phyloP scores from a whole-genome alignment of 164 flowering plant species.

The Magnolia changhungtana region DNA sequence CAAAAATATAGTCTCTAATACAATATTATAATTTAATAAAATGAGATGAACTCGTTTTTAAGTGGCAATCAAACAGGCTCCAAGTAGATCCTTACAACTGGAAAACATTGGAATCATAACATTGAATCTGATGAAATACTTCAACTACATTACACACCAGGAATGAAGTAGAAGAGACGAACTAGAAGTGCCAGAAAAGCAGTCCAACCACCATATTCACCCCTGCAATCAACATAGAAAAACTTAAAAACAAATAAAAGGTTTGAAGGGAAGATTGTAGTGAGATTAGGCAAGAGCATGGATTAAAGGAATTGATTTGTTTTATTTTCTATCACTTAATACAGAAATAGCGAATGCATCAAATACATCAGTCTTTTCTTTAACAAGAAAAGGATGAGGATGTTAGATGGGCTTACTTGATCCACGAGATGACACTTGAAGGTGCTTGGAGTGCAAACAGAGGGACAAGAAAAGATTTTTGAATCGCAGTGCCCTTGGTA shows the following conservation, averaged over 20 bases:
- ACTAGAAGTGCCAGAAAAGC: conserved; percentile 81
- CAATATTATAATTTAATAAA: no score
- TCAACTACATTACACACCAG: conserved; percentile 43
- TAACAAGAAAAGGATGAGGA: not conserved
- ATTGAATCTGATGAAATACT: not conserved
- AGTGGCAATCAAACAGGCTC: no score
- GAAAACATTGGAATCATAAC: not conserved
- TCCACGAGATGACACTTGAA: conserved; percentile 60
- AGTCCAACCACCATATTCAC: conserved; percentile 84
- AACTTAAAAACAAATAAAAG: not conserved
- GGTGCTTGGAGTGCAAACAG: conserved; percentile 84
- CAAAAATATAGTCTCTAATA: no score
- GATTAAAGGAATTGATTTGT: not conserved
- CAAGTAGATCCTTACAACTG: not conserved
- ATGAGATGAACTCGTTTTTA: no score
- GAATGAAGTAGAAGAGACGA: conserved; percentile 74
- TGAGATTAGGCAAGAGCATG: not conserved
- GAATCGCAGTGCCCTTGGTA: conserved; percentile 62
- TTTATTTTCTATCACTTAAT: not conserved
- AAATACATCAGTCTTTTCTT: not conserved
- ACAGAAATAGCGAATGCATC: not conserved
- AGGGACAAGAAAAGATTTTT: conserved; percentile 79
- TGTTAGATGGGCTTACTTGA: conserved; percentile 47
- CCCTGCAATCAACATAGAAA: conserved; percentile 38
- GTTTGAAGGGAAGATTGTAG: not conserved